These are phyloP conservation scores for Obelidium mucronatum DNA, from an alignment of 192 early-diverging fungal species.

Conservation along the genomic window DNA sequence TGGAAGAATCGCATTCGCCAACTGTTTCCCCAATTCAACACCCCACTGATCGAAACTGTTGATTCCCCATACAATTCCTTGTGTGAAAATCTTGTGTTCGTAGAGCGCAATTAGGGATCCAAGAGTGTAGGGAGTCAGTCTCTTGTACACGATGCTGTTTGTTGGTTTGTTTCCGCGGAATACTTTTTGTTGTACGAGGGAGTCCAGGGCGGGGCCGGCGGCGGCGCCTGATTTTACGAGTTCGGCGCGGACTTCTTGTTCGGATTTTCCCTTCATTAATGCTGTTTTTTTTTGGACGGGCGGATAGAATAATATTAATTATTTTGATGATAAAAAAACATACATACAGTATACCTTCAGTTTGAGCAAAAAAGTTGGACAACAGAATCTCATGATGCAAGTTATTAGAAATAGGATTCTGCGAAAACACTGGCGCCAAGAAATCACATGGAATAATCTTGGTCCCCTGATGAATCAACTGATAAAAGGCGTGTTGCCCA, in stretches of 20 bases:
- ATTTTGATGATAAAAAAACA: too few relatives aligned
- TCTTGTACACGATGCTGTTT: conserved; percentile 94
- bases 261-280: conserved; percentile 91
- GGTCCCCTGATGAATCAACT: conserved; percentile 99
- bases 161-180: conserved; percentile 98
- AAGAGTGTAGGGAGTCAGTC: conserved; percentile 87
- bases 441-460: conserved; percentile 97
- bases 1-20: conserved; percentile 95
- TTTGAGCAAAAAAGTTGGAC: conserved; percentile 99
- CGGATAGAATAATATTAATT: too few relatives aligned
- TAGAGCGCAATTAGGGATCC: conserved; percentile 96
- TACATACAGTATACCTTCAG: too few relatives aligned
- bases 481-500: conserved; percentile 99
- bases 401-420: conserved; percentile 88
- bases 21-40: conserved; percentile 98
- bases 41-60: conserved; percentile 92
- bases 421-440: conserved; percentile 90
- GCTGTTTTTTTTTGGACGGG: too few relatives aligned
- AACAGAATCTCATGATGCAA: conserved; percentile 95
- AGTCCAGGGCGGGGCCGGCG: conserved; percentile 46
- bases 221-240: conserved; percentile 75
- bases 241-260: conserved; percentile 81
- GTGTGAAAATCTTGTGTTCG: conserved; percentile 99
- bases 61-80: conserved; percentile 97
- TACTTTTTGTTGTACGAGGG: conserved; percentile 91